Percentiles rank a stretch among this genome's conserved stretches.
phyloP scores from a whole-genome alignment of 768 basidiomycete genomes.

The Cantharellus anzutake region DNA sequence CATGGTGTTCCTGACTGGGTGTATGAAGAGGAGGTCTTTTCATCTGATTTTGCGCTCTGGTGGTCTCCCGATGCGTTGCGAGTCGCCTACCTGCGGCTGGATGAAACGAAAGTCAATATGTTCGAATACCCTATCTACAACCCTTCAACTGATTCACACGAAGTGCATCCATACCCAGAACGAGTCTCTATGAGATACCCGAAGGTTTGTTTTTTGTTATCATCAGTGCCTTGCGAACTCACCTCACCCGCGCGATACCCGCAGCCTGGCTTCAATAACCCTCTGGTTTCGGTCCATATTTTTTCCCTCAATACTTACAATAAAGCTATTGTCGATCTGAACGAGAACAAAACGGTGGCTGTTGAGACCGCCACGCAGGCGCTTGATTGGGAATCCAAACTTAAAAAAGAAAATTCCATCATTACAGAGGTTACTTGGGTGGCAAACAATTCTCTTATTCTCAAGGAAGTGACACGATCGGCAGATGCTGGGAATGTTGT shows the following conservation, averaged over 20 bases:
- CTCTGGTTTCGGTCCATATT: slow-evolving; percentile 61
- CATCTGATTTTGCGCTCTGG: slow-evolving; percentile 60
- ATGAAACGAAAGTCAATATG: slow-evolving; percentile 76
- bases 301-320: slow-evolving; percentile 53
- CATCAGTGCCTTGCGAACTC: not conserved
- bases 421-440: slow-evolving; percentile 80
- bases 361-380: slow-evolving; percentile 26
- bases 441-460: slow-evolving; percentile 44
- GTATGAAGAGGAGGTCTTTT: slow-evolving; percentile 83
- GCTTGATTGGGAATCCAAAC: slow-evolving; percentile 45
- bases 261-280: slow-evolving; percentile 67
- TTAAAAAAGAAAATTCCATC: slow-evolving; percentile 41
- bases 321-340: slow-evolving; percentile 10
- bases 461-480: slow-evolving; percentile 78
- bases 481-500: slow-evolving; percentile 67
- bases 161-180: slow-evolving; percentile 60
- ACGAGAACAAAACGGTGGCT: slow-evolving; percentile 11
- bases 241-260: not conserved
- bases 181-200: slow-evolving; percentile 56
- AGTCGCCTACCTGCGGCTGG: slow-evolving; percentile 70
- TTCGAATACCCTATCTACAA: slow-evolving; percentile 88
- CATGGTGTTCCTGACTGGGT: slow-evolving; percentile 97
- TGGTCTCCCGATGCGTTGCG: slow-evolving; percentile 62
- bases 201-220: slow-evolving; percentile 22
- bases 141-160: slow-evolving; percentile 46